These are phyloP conservation scores for Penicillium samsonianum DNA, from an alignment of 495 filamentous ascomycete species.

Conservation along the genomic window DNA sequence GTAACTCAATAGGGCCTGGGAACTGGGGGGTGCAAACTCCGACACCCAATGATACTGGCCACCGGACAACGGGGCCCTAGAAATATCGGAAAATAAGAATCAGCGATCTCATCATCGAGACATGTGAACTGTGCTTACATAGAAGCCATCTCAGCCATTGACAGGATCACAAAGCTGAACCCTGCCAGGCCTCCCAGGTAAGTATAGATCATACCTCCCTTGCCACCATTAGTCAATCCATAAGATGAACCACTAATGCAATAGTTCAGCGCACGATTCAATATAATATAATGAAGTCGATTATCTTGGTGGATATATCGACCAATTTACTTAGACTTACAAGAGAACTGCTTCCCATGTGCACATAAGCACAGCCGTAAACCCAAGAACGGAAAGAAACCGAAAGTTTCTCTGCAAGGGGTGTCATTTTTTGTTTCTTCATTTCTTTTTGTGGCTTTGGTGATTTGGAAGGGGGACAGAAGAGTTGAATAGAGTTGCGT, in stretches of 20 bases:
- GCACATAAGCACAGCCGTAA: not conserved
- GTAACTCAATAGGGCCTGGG: not conserved
- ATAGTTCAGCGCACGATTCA: not conserved
- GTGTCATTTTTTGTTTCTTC: not conserved
- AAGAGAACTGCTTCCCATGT: not conserved
- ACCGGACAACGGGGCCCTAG: not conserved
- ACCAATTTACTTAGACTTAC: not conserved
- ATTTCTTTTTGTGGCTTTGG: not conserved
- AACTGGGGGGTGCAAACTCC: not conserved
- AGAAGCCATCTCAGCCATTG: not conserved
- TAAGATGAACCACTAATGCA: not conserved
- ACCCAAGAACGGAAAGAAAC: not conserved
- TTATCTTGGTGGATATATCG: not conserved
- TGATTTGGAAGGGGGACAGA: not conserved
- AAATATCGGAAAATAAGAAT: not conserved
- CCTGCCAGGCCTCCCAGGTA: not conserved
- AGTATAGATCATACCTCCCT: not conserved
- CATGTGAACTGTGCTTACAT: not conserved
- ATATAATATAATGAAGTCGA: not conserved
- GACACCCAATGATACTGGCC: not conserved
- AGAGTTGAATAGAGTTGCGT: not conserved
- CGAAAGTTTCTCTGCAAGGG: not conserved
- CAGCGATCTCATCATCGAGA: not conserved
- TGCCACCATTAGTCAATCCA: not conserved
- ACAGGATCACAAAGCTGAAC: not conserved